These are phyloP conservation scores for Achaetomium macrosporum DNA, from an alignment of 2,329 filamentous ascomycete species.

Conservation along the genomic window DNA sequence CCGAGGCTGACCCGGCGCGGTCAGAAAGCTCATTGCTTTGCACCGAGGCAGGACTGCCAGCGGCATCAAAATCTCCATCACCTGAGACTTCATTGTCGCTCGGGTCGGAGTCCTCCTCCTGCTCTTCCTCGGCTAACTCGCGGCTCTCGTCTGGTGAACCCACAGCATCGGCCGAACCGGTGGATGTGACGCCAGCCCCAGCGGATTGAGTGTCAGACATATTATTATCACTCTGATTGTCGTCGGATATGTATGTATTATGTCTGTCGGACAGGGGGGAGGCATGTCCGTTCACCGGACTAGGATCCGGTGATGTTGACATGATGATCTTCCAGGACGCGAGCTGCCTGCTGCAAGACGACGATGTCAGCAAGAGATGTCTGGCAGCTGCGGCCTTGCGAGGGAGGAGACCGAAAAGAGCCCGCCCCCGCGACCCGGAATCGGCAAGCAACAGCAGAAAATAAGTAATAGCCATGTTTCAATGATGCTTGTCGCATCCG, in stretches of 20 bases:
- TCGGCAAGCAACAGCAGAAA: slow-evolving; percentile 25
- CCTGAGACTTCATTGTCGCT: slow-evolving; percentile 54
- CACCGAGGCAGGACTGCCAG: slow-evolving; percentile 48
- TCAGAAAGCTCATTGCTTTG: slow-evolving; percentile 44
- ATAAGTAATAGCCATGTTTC: slow-evolving; percentile 26
- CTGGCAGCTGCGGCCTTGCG: slow-evolving; percentile 15
- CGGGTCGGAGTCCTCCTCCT: slow-evolving; percentile 42
- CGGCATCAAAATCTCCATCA: slow-evolving; percentile 72
- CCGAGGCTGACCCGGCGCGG: slow-evolving; percentile 64
- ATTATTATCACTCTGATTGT: slow-evolving; percentile 64
- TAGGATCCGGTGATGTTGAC: slow-evolving; percentile 55
- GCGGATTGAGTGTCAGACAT: slow-evolving; percentile 62
- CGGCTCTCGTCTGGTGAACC: slow-evolving; percentile 32
- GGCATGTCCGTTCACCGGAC: slow-evolving; percentile 61
- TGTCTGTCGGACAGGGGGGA: slow-evolving; percentile 48
- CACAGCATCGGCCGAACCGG: slow-evolving; percentile 39
- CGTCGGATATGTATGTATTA: slow-evolving; percentile 35
- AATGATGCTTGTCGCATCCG: slow-evolving; percentile 39
- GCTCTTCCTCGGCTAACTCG: slow-evolving; percentile 37
- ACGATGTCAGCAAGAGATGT: slow-evolving; percentile 42
- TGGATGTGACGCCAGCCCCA: slow-evolving; percentile 39
- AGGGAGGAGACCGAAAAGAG: slow-evolving; percentile 26
- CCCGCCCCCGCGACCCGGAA: slow-evolving; percentile 31
- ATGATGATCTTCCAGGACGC: slow-evolving; percentile 56
- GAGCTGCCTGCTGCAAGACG: slow-evolving; percentile 54